Base-by-base conservation (phyloP, 2,329 filamentous ascomycete species). In the Xylaria sp. region DNA sequence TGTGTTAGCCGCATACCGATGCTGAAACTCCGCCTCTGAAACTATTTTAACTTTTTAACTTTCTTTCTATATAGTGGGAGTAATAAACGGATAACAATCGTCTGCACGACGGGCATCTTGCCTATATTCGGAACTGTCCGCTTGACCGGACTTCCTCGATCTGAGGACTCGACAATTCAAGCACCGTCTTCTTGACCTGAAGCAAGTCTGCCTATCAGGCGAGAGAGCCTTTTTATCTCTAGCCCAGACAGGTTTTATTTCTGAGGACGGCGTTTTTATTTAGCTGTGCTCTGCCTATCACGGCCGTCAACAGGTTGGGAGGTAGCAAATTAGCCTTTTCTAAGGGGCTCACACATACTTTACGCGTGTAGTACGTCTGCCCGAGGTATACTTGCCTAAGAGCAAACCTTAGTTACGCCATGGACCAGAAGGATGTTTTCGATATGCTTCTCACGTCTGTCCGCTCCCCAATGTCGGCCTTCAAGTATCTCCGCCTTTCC, bases 401-500 rank as follows among this genome's bases (percentile, higher is more conserved):
- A 25, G 18, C n/a, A 48, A 59, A 54, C 67, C 20, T 56, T 62
- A 54, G 41, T 66, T 48, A 18, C 43, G 52, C 62, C 36, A 67
- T 79, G 67, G 79, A 79, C 15, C 76, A 78, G 52, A 75, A 76
- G 60, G 77, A 78, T 60, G 76, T 78, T 18, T 87, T 86, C 76
- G 82, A 83, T 6, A 82, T 89, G 66, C 83, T 89, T 8, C 87
- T 88, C 3, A 79, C 81, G 1, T 81, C 86, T 4, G 79, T 90
- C 5, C 84, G 86, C 73, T 84, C 81, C 43, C 81, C 84, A 66
- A 80, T 89, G 25, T 84, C 85, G 2, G 82, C 82, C 6, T 79
- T 89, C 9, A 82, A 83, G 36, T 87, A 85, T 5, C 78, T 89
- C 52, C 80, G 82, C 39, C 73, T 81, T 28, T 72, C 73, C 33